Conservation (phyloP, 2,329 filamentous ascomycete species). For the Botryotinia convoluta region DNA sequence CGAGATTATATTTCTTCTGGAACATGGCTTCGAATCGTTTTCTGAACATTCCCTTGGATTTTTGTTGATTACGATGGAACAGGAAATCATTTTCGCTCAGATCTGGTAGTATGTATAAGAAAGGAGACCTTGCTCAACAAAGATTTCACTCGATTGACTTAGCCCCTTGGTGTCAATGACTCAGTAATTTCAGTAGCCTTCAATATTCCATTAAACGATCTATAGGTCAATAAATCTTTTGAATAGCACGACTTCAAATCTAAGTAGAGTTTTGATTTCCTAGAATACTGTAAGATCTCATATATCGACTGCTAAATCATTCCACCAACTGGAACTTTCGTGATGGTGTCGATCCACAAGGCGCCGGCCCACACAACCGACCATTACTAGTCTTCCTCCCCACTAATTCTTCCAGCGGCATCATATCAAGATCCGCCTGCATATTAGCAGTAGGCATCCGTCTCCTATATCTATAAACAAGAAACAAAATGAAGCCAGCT, state of each 20-base stretch:
- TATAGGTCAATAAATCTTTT: too few relatives aligned
- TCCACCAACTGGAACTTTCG: background rate
- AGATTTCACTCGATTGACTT: background rate
- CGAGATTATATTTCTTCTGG: background rate
- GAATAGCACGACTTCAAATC: background rate
- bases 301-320: background rate
- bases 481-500: background rate
- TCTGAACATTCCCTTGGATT: background rate
- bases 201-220: background rate
- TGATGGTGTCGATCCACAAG: background rate
- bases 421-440: slow-evolving; percentile 27
- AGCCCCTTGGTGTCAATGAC: background rate
- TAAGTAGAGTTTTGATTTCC: background rate
- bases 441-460: background rate
- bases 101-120: background rate
- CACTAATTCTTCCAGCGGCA: slow-evolving; percentile 39
- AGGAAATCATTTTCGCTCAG: background rate
- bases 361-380: background rate
- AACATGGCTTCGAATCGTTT: background rate
- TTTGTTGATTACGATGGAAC: background rate
- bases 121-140: background rate
- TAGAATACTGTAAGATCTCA: background rate
- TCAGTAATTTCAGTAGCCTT: background rate
- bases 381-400: slow-evolving; percentile 38
- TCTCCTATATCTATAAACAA: background rate